Evolutionary conservation across 306 rosid species (phyloP), one percentile per base, ranked within the genome.

Genomic region (Senna tora): DNA sequence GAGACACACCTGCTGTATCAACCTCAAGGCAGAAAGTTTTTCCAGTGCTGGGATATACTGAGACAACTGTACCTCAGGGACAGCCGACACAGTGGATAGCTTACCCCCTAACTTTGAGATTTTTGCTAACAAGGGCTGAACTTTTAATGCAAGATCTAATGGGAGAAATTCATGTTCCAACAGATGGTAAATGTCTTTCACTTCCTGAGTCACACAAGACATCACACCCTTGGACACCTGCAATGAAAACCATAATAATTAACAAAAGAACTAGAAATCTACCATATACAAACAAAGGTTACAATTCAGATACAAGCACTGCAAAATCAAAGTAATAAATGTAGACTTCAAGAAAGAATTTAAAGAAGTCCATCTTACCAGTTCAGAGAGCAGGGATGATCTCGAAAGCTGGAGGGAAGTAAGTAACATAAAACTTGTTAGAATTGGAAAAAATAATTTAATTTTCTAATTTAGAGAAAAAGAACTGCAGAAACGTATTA

Each of bases 151-250:
- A 77, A 95, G 97, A 80, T 91, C 96, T 0, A 94, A 85, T 21
- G 99, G 95, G 19, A 79, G 73, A 81, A 91, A 87, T 30, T 95
- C 99, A 74, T 91, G 93, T 75, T 95, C 99, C 78, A 95, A 34
- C 46, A 89, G 93, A 84, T 89, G 80, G 85, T 84, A 89, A 51
- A 95, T 86, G 82, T 91, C 99, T 73, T 95, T 95, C 54, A 95
- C 95, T 85, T 95, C 99, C 87, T 89, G 99, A 65, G 86, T 85
- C 56, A 91, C 93, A 80, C 97, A 91, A 76, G 95, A 86, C 85
- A 95, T 70, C 39, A 95, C 99, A 56, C 99, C 97, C 86, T 95
- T 95, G 15, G 93, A 75, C 67, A 83, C 89, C 97, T 90, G 74
- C 51, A 77, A 63, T 62, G 10, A 52, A 7, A 28, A 43, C 28